Evolutionary conservation across 306 rosid genomes (phyloP), one percentile per base, ranked within the genome.

Genomic region (Prunus fruticosa): DNA sequence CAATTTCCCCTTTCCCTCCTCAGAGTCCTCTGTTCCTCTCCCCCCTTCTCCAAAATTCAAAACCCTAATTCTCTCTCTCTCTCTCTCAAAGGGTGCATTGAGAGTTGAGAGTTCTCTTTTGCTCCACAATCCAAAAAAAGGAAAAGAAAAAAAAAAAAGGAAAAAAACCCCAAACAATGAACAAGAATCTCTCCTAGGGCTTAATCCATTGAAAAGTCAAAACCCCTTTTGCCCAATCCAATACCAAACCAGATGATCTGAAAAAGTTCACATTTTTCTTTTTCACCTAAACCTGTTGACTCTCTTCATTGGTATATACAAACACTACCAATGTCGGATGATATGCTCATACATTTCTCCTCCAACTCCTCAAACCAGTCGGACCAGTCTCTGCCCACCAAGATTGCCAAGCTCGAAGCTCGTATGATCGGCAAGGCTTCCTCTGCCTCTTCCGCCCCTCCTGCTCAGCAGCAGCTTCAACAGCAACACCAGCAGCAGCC

Each of bases 291-390:
- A n/a, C n/a, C n/a, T n/a, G n/a, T n/a, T n/a, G n/a, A n/a, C n/a
- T n/a, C 11, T 18, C 68, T 14, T 64, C 74, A 82, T 74, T 82
- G 77, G 51, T 18, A n/a, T 23, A 11, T 43, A 4, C 14, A 38
- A 38, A 15, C 45, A 13, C 20, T n/a, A 58, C 80, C 84, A 82
- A 93, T 96, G 99, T 96, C 99, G 72, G 99, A 93, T 76, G 99
- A 93, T 75, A 81, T 91, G 96, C 91, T 89, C 22, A 56, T 87
- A n/a, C 99, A 96, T 89, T 93, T 96, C 83, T 91, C 98, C 4
- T 96, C 99, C 72, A 96, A 96, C 81, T 96, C 99, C 22, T 96
- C 97, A 11, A 96, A 96, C 86, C 99, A 91, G 83, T 96, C 99
- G 28, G 99, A 96, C 83, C 98, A 96, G 84, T 93, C 99, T 71